Evolutionary conservation across 139 green algal genomes (phyloP).

Genomic region (Chlamydomonas urium): DNA sequence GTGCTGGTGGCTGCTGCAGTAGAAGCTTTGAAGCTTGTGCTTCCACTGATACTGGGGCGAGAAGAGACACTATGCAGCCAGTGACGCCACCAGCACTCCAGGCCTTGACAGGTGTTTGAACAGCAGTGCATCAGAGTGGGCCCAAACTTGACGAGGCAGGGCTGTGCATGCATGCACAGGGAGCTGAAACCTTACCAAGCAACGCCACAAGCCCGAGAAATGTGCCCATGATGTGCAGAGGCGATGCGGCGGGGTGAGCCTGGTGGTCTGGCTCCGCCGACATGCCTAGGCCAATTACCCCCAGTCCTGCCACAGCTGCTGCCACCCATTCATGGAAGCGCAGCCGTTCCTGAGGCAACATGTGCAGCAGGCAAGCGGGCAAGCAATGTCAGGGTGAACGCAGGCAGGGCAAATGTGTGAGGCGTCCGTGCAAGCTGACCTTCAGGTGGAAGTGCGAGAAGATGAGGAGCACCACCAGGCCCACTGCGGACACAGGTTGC

Average conservation of each 20-base stretch:
- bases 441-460: conserved; percentile 85
- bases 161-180: too few relatives aligned
- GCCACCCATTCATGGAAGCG: not conserved
- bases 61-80: too few relatives aligned
- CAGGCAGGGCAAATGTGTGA: not conserved
- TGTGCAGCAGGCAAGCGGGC: not conserved
- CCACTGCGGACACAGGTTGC: conserved; percentile 79
- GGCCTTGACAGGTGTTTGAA: too few relatives aligned
- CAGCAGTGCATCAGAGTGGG: too few relatives aligned
- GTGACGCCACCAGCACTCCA: conserved; percentile 33
- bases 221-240: conserved; percentile 16
- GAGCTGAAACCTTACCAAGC: conserved; percentile 14
- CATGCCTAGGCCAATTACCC: conserved; percentile 57
- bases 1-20: too few relatives aligned
- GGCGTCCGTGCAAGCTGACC: conserved; percentile 10
- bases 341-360: not conserved
- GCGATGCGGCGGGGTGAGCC: conserved; percentile 9
- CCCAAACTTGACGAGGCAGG: too few relatives aligned
- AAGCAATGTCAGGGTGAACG: not conserved
- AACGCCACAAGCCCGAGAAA: conserved; percentile 17
- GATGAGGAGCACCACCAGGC: conserved; percentile 74
- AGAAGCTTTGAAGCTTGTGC: too few relatives aligned
- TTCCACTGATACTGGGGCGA: too few relatives aligned
- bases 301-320: conserved; percentile 41
- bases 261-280: conserved; percentile 19